These are phyloP conservation scores for Botryosphaeria dothidea DNA, from an alignment of 2,329 filamentous ascomycete genomes.

Conservation along the genomic window DNA sequence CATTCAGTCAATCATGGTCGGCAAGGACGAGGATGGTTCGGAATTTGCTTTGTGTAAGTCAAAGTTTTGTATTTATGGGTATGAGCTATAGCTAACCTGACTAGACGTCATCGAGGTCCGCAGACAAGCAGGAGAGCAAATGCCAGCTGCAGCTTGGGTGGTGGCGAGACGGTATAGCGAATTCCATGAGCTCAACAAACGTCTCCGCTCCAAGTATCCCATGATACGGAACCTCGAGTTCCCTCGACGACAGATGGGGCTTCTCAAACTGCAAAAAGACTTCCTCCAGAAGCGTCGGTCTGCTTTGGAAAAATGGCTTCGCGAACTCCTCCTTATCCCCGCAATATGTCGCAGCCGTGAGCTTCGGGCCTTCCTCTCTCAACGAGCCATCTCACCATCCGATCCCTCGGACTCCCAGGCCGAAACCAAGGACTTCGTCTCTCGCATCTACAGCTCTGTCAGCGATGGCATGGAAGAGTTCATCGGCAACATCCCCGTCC, in stretches of 20 bases:
- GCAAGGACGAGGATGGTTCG: conserved; percentile 85
- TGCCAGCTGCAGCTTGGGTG: conserved; percentile 94
- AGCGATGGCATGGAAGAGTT: conserved; percentile 98
- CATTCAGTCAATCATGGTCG: conserved; percentile 92
- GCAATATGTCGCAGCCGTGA: conserved; percentile 94
- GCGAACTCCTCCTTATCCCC: conserved; percentile 75
- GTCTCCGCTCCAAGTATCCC: conserved; percentile 78
- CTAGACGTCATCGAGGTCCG: conserved; percentile 84
- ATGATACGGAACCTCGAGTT: conserved; percentile 90
- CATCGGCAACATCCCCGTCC: conserved; percentile 88
- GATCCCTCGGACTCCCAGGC: conserved; percentile 66
- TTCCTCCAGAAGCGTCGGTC: conserved; percentile 86
- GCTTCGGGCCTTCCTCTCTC: conserved; percentile 87
- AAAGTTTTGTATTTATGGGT: neutral
- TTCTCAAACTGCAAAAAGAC: conserved; percentile 95
- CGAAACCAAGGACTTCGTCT: conserved; percentile 76
- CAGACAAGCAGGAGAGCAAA: conserved; percentile 86
- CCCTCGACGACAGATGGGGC: conserved; percentile 76
- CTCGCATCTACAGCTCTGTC: conserved; percentile 92
- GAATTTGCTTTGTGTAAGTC: conserved; percentile 81
- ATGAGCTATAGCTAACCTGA: conserved; percentile 24
- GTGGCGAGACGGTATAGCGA: conserved; percentile 94
- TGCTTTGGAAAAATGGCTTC: conserved; percentile 81
- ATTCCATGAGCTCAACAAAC: conserved; percentile 93
- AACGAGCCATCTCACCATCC: conserved; percentile 72